These are phyloP conservation scores for Monilinia vaccinii-corymbosi DNA, from an alignment of 2,329 filamentous ascomycete genomes.

Conservation along the genomic window DNA sequence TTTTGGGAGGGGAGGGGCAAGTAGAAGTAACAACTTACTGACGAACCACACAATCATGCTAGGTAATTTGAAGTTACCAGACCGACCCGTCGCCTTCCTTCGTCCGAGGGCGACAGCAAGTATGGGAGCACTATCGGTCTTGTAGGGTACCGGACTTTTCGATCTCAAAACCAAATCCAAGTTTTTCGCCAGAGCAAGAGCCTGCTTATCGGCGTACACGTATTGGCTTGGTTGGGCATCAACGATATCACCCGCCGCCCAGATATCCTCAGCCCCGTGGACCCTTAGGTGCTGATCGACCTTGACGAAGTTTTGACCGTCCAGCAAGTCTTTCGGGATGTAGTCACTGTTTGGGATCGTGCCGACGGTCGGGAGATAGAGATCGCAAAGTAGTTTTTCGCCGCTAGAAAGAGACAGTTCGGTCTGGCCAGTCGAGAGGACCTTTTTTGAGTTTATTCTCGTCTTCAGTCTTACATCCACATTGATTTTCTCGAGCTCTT, in stretches of 20 bases:
- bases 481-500: constrained; percentile 44
- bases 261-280: constrained; percentile 31
- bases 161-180: constrained; percentile 21
- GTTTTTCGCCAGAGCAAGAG: constrained; percentile 20
- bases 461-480: constrained; percentile 39
- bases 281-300: constrained; percentile 45
- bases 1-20: neutral
- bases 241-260: constrained; percentile 23
- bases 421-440: constrained; percentile 36
- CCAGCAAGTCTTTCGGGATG: constrained; percentile 38
- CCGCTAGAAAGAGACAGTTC: constrained; percentile 40
- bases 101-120: constrained; percentile 23
- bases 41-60: constrained; percentile 21
- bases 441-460: constrained; percentile 32
- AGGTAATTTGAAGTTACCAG: constrained; percentile 21
- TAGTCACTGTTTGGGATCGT: constrained; percentile 46
- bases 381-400: constrained; percentile 41
- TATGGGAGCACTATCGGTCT: constrained; percentile 15
- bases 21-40: constrained; percentile 18
- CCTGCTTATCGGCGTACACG: constrained; percentile 19
- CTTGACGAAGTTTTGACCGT: constrained; percentile 36
- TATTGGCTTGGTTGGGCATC: constrained; percentile 20
- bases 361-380: constrained; percentile 49
- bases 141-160: constrained; percentile 19
- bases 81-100: constrained; percentile 20